Conservation (phyloP, 768 basidiomycete species). For the Serendipita vermifera region DNA sequence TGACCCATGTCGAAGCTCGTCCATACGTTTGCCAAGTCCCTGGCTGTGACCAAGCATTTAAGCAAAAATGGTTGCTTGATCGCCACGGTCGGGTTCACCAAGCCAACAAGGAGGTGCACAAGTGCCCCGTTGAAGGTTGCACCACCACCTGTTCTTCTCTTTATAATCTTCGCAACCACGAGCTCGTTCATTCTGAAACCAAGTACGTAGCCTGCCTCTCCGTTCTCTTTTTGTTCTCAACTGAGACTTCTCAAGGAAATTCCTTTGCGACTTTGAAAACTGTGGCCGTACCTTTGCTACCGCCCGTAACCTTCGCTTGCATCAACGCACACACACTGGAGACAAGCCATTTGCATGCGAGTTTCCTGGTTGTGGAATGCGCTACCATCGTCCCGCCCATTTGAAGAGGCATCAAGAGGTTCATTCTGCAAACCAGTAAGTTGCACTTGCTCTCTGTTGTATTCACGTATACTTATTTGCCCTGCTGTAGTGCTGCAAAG, state of each 20-base stretch:
- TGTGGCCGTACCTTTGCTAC: constrained; percentile 8
- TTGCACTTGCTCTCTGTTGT: not conserved
- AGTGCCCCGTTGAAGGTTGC: not conserved
- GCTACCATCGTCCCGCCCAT: constrained; percentile 7
- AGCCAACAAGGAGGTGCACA: not conserved
- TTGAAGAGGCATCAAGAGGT: constrained; percentile 7
- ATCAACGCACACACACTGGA: constrained; percentile 8
- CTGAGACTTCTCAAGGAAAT: not conserved
- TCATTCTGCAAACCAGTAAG: not conserved
- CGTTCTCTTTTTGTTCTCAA: not conserved
- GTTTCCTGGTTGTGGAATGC: constrained; percentile 4
- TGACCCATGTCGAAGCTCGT: constrained; percentile 1
- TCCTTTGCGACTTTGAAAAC: constrained; percentile 10
- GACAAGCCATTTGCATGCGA: constrained; percentile 8
- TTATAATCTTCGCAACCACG: constrained; percentile 6
- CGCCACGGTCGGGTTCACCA: constrained; percentile 1
- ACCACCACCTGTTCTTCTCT: constrained; percentile 8
- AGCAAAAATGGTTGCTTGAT: constrained; percentile 6
- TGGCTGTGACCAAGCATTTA: constrained; percentile 4
- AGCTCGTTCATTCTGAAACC: constrained; percentile 8
- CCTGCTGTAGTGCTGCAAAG: not conserved
- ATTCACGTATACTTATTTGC: not conserved
- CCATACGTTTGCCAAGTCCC: constrained; percentile 1
- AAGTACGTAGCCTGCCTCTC: constrained; percentile 3
- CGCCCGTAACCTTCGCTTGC: not conserved